These are phyloP conservation scores for Calonectria leucothoes DNA, from an alignment of 2,329 filamentous ascomycete species.

Conservation along the genomic window DNA sequence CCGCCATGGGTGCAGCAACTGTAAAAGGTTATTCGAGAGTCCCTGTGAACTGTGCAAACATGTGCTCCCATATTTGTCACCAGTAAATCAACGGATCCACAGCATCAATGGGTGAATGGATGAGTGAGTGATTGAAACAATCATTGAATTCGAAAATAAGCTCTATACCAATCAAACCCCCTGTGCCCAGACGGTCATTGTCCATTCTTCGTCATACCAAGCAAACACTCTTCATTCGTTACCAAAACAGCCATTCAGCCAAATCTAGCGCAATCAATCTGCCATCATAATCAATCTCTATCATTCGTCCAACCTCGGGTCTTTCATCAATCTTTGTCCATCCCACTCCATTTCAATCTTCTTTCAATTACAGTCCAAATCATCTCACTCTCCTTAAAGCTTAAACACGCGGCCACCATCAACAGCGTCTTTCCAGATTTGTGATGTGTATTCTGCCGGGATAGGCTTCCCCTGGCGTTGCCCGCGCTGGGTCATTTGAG, in stretches of 20 bases:
- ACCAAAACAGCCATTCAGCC: neutral
- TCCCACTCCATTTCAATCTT: neutral
- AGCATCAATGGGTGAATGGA: neutral
- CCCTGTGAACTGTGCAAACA: neutral
- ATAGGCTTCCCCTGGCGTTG: slow-evolving; percentile 14
- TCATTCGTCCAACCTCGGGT: neutral
- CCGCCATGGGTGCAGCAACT: neutral
- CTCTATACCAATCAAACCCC: neutral
- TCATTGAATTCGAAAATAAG: neutral
- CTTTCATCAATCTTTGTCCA: neutral
- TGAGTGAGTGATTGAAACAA: neutral
- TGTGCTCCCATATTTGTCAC: neutral
- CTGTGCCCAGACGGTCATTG: neutral
- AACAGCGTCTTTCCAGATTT: slow-evolving; percentile 47
- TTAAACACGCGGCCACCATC: slow-evolving; percentile 35
- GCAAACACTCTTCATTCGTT: neutral
- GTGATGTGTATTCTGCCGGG: slow-evolving; percentile 39
- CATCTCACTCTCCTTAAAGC: slow-evolving; percentile 14
- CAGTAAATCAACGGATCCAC: neutral
- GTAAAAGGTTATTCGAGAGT: neutral
- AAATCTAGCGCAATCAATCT: neutral
- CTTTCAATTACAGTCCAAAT: neutral
- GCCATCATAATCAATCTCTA: neutral
- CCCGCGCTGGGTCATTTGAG: slow-evolving; percentile 44
- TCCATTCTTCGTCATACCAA: neutral